Conservation (phyloP, 495 filamentous ascomycete genomes). For the Podospora conica region DNA sequence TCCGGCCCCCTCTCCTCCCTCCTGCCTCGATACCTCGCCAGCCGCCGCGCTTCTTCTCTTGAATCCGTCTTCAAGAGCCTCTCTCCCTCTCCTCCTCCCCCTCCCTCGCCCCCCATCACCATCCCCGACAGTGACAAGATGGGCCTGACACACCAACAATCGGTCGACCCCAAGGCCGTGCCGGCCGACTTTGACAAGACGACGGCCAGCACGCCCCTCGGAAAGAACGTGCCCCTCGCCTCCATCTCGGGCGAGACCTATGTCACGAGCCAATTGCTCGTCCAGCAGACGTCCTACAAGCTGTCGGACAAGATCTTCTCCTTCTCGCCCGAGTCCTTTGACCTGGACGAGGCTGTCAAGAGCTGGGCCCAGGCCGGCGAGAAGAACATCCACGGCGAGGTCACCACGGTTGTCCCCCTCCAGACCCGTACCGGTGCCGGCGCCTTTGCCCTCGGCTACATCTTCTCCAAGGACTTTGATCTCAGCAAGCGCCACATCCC, state of each 20-base stretch:
- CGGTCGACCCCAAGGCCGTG: constrained; percentile 7
- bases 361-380: constrained; percentile 62
- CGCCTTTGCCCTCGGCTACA: constrained; percentile 87
- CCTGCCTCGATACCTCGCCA: constrained; percentile 20
- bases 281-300: constrained; percentile 91
- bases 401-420: constrained; percentile 69
- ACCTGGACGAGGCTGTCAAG: constrained; percentile 74
- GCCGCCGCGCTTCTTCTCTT: constrained; percentile 14
- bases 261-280: constrained; percentile 79
- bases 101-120: constrained; percentile 4
- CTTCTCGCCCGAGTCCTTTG: constrained; percentile 89
- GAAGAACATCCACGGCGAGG: constrained; percentile 73
- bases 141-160: constrained; percentile 24
- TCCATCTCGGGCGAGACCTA: constrained; percentile 85
- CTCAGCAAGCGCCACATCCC: constrained; percentile 84
- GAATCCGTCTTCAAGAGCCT: constrained; percentile 16
- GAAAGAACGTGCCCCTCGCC: constrained; percentile 49
- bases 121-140: constrained; percentile 10
- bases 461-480: constrained; percentile 94
- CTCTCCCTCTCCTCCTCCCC: neutral
- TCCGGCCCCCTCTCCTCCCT: constrained; percentile 16
- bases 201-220: constrained; percentile 56
- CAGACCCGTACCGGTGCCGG: constrained; percentile 87
- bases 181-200: constrained; percentile 34
- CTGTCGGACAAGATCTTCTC: constrained; percentile 95